phyloP scores from a whole-genome alignment of 768 basidiomycete species.

The Dioszegia aurantiaca region DNA sequence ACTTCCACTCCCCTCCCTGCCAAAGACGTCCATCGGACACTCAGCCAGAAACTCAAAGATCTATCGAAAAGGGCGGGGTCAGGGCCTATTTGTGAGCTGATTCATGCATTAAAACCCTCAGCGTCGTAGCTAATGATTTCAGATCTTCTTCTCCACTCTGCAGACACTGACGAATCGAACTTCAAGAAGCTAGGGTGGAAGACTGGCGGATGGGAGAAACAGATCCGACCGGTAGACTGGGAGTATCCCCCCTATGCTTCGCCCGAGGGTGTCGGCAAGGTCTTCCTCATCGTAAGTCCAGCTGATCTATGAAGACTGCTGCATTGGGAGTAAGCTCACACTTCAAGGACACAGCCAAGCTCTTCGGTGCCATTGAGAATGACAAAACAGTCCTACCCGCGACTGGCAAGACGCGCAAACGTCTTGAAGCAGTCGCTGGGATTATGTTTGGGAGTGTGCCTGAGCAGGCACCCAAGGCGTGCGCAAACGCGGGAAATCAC shows the following conservation, averaged over 20 bases:
- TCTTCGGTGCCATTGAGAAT: constrained; percentile 38
- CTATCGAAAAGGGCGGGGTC: constrained; percentile 30
- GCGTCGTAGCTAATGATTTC: not conserved
- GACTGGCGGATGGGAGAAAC: constrained; percentile 16
- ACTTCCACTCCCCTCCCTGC: constrained; percentile 28
- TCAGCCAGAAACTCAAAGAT: constrained; percentile 31
- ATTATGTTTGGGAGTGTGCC: constrained; percentile 30
- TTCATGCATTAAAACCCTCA: not conserved
- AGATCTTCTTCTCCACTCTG: constrained; percentile 44
- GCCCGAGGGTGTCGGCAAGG: constrained; percentile 27
- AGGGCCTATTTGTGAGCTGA: constrained; percentile 41
- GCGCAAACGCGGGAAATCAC: constrained; percentile 47
- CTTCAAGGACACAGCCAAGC: constrained; percentile 40
- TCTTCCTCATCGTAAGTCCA: constrained; percentile 41
- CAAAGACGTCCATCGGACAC: constrained; percentile 20
- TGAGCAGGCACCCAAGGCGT: constrained; percentile 16
- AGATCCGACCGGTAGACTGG: constrained; percentile 31
- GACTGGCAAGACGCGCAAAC: constrained; percentile 13
- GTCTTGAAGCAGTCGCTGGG: constrained; percentile 26
- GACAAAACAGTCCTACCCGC: constrained; percentile 12
- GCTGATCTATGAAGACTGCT: not conserved
- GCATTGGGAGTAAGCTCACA: not conserved
- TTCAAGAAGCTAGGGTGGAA: constrained; percentile 34
- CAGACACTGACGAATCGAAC: constrained; percentile 20
- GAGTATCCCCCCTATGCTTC: constrained; percentile 34